phyloP scores from a whole-genome alignment of 805 yeast genomes.

The Babjeviella inositovora region DNA sequence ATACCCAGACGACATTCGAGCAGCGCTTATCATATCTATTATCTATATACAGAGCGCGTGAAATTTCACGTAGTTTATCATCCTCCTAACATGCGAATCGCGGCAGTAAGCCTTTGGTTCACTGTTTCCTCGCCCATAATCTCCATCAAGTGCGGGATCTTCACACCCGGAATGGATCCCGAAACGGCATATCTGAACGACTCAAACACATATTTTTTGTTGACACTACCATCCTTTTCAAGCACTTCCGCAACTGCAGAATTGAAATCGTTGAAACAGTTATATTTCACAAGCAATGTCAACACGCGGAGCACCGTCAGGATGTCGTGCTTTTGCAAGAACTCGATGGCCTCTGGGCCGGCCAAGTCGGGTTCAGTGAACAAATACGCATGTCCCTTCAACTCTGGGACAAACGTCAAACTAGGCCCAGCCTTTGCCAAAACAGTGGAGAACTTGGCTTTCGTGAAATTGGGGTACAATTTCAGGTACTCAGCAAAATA shows the following conservation, averaged over 20 bases:
- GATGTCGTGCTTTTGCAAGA: conserved; percentile 7
- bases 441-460: conserved; percentile 17
- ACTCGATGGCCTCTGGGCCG: conserved; percentile 11
- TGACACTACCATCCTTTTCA: conserved; percentile 1
- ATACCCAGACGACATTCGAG: no score
- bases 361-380: conserved; percentile 16
- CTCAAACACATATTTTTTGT: conserved; percentile 31
- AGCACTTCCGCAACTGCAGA: neutral
- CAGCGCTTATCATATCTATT: no score
- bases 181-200: conserved; percentile 52
- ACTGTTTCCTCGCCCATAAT: conserved; percentile 31
- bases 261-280: conserved; percentile 2
- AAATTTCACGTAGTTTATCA: no score
- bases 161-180: conserved; percentile 57
- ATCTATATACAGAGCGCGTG: no score
- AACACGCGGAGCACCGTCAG: conserved; percentile 5
- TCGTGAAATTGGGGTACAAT: conserved; percentile 5
- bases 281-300: conserved; percentile 3
- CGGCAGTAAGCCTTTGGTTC: conserved; percentile 8
- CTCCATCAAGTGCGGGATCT: conserved; percentile 38
- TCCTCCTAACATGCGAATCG: conserved; percentile 3
- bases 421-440: conserved; percentile 28
- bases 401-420: conserved; percentile 36
- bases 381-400: conserved; percentile 32
- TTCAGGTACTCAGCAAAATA: conserved; percentile 8